Evolutionary conservation across 1,284 basidiomycete genomes (phyloP).

Genomic region (Trichosporon ovoides): DNA sequence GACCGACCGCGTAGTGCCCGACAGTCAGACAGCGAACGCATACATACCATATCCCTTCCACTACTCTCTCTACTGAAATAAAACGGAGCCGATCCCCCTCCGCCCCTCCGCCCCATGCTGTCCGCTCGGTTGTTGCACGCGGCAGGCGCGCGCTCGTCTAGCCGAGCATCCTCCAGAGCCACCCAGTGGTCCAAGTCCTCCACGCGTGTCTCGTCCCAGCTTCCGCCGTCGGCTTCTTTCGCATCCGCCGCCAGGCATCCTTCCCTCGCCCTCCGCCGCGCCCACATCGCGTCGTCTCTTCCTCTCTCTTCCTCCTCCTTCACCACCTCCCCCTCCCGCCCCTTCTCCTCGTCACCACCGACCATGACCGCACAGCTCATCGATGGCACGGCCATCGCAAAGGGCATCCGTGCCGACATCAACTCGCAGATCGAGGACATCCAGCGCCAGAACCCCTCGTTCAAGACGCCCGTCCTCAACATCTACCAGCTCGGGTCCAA

Average conservation of each 20-base stretch:
- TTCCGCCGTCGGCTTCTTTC: not conserved
- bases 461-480: slow-evolving; percentile 74
- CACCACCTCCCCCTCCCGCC: not conserved
- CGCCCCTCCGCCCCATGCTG: no score
- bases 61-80: no score
- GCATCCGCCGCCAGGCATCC: not conserved
- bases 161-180: not conserved
- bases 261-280: not conserved
- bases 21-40: no score
- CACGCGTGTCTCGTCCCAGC: not conserved
- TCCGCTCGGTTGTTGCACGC: not conserved
- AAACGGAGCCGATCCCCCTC: no score
- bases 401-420: slow-evolving; percentile 75
- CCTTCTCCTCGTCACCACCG: slow-evolving; percentile 7
- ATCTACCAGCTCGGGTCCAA: slow-evolving; percentile 92
- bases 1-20: no score
- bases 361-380: slow-evolving; percentile 57
- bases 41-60: no score
- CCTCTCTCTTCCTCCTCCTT: slow-evolving; percentile 1
- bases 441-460: slow-evolving; percentile 63
- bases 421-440: slow-evolving; percentile 60
- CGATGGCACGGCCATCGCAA: slow-evolving; percentile 82
- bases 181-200: no score
- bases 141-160: not conserved
- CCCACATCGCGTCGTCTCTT: not conserved